Percentiles rank a stretch among this genome's conserved stretches.
phyloP scores from a whole-genome alignment of 208 protist genomes.

The Leishmania arabica region DNA sequence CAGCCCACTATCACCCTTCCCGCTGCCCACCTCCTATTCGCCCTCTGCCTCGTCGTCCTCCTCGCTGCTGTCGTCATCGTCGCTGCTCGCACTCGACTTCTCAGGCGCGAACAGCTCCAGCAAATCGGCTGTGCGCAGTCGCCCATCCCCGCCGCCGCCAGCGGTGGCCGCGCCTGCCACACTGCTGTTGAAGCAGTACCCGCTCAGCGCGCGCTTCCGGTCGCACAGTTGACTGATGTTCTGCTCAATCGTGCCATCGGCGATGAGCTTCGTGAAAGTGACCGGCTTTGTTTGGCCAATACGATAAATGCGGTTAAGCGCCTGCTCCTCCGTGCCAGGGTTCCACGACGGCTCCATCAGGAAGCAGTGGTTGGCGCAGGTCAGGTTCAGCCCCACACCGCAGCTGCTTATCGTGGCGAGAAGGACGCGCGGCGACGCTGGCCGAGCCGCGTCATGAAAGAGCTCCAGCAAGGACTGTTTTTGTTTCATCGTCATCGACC shows the following conservation, averaged over 20 bases:
- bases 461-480: constrained; percentile 66
- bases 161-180: background rate
- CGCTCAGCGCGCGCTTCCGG: constrained; percentile 86
- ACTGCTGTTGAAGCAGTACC: constrained; percentile 47
- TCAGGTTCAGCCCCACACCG: constrained; percentile 95
- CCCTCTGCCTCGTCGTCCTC: constrained; percentile 15
- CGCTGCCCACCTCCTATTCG: background rate
- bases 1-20: background rate
- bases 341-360: constrained; percentile 94
- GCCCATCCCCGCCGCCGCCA: constrained; percentile 18
- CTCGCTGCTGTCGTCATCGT: constrained; percentile 7
- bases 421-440: constrained; percentile 54
- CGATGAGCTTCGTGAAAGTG: constrained; percentile 93
- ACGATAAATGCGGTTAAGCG: constrained; percentile 89
- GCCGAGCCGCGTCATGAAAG: constrained; percentile 22
- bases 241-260: constrained; percentile 95
- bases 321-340: constrained; percentile 88
- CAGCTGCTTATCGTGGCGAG: constrained; percentile 90
- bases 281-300: constrained; percentile 94
- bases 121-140: constrained; percentile 53
- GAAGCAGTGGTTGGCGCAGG: constrained; percentile 91
- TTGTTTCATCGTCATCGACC: constrained; percentile 44
- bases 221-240: constrained; percentile 94
- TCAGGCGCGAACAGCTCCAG: constrained; percentile 52
- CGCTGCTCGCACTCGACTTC: constrained; percentile 26